phyloP scores from a whole-genome alignment of 805 yeast genomes.

The Candida morakotiae region DNA sequence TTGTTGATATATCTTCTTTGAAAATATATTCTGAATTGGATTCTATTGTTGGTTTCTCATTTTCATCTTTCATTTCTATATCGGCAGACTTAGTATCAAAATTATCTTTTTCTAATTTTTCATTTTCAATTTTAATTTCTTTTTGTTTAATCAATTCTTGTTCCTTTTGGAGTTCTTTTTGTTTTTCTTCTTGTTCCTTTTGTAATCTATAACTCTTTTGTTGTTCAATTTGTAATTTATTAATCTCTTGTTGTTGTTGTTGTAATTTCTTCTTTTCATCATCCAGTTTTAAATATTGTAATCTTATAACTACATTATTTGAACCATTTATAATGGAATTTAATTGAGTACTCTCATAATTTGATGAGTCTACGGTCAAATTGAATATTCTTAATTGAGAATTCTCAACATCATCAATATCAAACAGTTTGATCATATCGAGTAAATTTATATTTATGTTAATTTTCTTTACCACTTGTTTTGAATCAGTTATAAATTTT shows the following conservation, averaged over 20 bases:
- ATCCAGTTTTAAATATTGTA: slow-evolving; percentile 13
- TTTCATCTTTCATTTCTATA: not conserved
- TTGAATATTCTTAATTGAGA: slow-evolving; percentile 15
- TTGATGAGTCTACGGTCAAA: slow-evolving; percentile 8
- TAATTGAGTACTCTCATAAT: slow-evolving; percentile 11
- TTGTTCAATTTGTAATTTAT: slow-evolving; percentile 16
- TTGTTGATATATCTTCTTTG: slow-evolving; percentile 8
- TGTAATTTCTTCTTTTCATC: slow-evolving; percentile 8
- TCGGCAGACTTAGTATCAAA: not conserved
- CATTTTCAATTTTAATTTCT: not conserved
- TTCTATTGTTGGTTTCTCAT: not conserved
- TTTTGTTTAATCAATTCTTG: slow-evolving; percentile 5
- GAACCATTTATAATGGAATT: slow-evolving; percentile 18
- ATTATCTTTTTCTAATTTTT: not conserved
- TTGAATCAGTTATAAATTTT: slow-evolving; percentile 12
- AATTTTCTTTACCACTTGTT: slow-evolving; percentile 5
- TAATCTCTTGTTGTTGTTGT: slow-evolving; percentile 20
- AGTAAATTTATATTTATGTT: slow-evolving; percentile 1
- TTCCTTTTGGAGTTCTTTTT: slow-evolving; percentile 9
- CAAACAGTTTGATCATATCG: slow-evolving; percentile 6
- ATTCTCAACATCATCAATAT: not conserved
- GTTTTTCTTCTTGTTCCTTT: slow-evolving; percentile 8
- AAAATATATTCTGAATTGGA: not conserved
- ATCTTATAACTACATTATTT: slow-evolving; percentile 22
- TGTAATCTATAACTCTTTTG: slow-evolving; percentile 10